A percentile compares a stretch with the other conserved stretches of the same genome.
Conservation (phyloP, 2,329 filamentous ascomycete species). For the Arthrobotrys pseudoclavata region DNA sequence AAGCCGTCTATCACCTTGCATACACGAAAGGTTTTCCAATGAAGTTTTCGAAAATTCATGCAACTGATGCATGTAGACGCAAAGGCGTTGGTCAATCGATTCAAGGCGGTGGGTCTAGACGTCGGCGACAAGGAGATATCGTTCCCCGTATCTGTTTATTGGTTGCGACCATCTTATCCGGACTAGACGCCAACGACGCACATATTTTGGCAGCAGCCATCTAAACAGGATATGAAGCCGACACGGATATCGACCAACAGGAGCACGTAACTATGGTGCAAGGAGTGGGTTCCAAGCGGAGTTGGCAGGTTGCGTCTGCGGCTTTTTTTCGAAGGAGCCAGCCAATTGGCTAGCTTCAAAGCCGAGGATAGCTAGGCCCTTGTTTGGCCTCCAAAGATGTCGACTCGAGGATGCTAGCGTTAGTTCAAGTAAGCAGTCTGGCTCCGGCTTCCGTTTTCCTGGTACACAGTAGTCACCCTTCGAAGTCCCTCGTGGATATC, state of each 20-base stretch:
- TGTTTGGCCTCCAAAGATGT: background rate
- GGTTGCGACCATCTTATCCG: background rate
- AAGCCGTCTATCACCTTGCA: slow-evolving; percentile 2
- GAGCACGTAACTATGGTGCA: slow-evolving; percentile 14
- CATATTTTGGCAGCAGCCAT: background rate
- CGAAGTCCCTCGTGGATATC: slow-evolving; percentile 7
- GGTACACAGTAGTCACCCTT: background rate
- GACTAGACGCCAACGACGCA: slow-evolving; percentile 25
- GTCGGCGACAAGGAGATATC: slow-evolving; percentile 27
- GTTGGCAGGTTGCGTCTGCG: slow-evolving; percentile 37
- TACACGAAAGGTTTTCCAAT: background rate
- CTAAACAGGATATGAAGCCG: background rate
- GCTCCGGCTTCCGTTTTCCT: slow-evolving; percentile 4
- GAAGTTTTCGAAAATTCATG: slow-evolving; percentile 28
- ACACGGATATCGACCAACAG: background rate
- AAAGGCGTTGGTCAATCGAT: background rate
- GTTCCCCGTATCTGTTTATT: slow-evolving; percentile 30
- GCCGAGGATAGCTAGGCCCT: slow-evolving; percentile 6
- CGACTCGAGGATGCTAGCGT: background rate
- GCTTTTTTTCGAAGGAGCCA: slow-evolving; percentile 7
- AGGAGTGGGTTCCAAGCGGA: background rate
- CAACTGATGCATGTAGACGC: slow-evolving; percentile 32
- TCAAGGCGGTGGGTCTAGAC: background rate
- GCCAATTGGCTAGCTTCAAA: slow-evolving; percentile 9
- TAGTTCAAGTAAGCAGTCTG: background rate